These are phyloP conservation scores for Coemansia sp. DNA, from an alignment of 192 early-diverging fungal species.

Conservation along the genomic window DNA sequence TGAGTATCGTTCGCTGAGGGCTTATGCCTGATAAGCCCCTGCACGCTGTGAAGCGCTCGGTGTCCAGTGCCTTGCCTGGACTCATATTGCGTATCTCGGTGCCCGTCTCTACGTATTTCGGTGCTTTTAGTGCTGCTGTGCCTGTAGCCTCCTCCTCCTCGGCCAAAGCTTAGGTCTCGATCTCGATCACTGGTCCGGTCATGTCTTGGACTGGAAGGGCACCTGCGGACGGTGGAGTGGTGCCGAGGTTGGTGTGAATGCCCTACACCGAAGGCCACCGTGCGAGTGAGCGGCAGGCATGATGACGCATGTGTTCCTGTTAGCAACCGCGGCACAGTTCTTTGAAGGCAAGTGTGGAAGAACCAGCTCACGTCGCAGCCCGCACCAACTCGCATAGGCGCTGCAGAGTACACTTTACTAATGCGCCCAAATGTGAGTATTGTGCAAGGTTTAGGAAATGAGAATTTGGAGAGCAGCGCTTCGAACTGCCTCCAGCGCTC, in stretches of 20 bases:
- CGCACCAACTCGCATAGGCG: conserved; percentile 11
- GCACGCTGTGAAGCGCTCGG: not conserved
- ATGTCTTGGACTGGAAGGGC: not conserved
- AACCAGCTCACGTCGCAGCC: conserved; percentile 8
- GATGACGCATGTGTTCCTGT: not conserved
- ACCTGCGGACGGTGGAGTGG: not conserved
- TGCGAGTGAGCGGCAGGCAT: not conserved
- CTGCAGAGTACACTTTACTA: not conserved
- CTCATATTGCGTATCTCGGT: not conserved
- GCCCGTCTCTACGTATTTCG: not conserved
- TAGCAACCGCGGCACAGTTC: not conserved
- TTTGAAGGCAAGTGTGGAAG: not conserved
- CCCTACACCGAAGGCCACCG: not conserved
- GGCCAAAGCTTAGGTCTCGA: not conserved
- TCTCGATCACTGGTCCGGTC: not conserved
- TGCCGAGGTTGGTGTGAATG: too few relatives aligned
- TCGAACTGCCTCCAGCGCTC: not conserved
- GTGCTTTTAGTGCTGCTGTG: not conserved
- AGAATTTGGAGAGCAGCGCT: not conserved
- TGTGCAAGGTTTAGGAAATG: not conserved
- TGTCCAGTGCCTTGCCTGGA: not conserved
- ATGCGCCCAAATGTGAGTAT: not conserved
- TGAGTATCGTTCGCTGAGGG: conserved; percentile 13
- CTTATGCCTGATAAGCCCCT: not conserved
- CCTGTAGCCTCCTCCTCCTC: not conserved